Conservation (phyloP, 768 basidiomycete genomes). For the Lactarius akahatsu region DNA sequence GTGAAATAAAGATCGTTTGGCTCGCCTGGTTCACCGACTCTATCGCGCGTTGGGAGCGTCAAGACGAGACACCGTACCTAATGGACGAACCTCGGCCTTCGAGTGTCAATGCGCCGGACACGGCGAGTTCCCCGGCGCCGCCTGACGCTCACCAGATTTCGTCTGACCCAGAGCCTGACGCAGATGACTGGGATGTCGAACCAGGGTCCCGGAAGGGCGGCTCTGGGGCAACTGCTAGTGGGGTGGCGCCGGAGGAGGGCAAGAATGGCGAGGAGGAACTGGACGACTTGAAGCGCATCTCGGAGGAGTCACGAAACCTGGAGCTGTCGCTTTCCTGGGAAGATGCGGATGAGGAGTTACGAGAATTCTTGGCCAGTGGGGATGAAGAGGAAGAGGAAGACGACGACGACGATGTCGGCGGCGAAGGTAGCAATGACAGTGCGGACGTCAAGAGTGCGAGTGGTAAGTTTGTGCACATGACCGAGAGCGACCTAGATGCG, state of each 20-base stretch:
- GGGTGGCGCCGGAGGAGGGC: slow-evolving; percentile 27
- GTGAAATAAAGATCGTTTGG: slow-evolving; percentile 82
- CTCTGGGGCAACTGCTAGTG: slow-evolving; percentile 24
- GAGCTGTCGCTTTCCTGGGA: slow-evolving; percentile 27
- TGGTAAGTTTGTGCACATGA: slow-evolving; percentile 33
- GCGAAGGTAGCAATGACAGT: slow-evolving; percentile 39
- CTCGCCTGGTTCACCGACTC: slow-evolving; percentile 88
- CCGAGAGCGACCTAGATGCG: slow-evolving; percentile 50
- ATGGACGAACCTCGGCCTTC: slow-evolving; percentile 51
- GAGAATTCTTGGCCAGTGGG: slow-evolving; percentile 29
- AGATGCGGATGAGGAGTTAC: slow-evolving; percentile 26
- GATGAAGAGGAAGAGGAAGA: slow-evolving; percentile 31
- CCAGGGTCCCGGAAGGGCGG: slow-evolving; percentile 32
- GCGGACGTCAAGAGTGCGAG: slow-evolving; percentile 6
- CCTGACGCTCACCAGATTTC: slow-evolving; percentile 54
- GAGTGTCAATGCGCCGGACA: slow-evolving; percentile 39
- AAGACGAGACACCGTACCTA: slow-evolving; percentile 76
- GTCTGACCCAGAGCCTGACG: slow-evolving; percentile 64
- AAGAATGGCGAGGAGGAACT: slow-evolving; percentile 27
- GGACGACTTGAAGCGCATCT: slow-evolving; percentile 26
- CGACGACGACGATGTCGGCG: slow-evolving; percentile 41
- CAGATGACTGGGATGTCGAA: slow-evolving; percentile 65
- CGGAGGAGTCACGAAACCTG: slow-evolving; percentile 20
- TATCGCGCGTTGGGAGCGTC: slow-evolving; percentile 80
- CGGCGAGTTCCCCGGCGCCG: slow-evolving; percentile 42